Evolutionary conservation across 73 alveolate genomes (phyloP).

Genomic region (Blepharisma japonicum): DNA sequence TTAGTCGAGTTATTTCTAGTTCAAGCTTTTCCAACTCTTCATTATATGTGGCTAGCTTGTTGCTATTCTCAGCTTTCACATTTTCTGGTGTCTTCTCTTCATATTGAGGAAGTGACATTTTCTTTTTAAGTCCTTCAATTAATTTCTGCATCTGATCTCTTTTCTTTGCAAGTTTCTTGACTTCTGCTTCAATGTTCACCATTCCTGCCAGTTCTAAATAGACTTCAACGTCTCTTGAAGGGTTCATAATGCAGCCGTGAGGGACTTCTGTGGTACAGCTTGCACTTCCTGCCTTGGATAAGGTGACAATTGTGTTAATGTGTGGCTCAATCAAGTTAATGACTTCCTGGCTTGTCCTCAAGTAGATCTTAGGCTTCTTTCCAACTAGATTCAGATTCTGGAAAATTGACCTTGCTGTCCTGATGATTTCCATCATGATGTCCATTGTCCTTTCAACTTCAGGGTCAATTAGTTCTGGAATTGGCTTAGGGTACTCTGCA

Average conservation of each 20-base stretch:
- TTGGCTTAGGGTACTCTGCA: constrained; percentile 73
- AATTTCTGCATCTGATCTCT: constrained; percentile 58
- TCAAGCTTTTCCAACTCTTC: constrained; percentile 44
- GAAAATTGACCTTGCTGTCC: constrained; percentile 55
- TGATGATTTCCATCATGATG: constrained; percentile 46
- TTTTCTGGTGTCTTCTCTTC: constrained; percentile 69
- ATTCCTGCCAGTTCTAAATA: constrained; percentile 72
- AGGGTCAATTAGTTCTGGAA: constrained; percentile 49
- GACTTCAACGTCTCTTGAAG: constrained; percentile 51
- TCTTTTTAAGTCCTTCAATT: constrained; percentile 63
- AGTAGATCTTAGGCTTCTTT: constrained; percentile 60
- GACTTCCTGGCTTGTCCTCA: constrained; percentile 49
- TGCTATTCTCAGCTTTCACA: constrained; percentile 56
- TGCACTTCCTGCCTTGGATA: constrained; percentile 30
- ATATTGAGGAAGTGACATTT: constrained; percentile 59
- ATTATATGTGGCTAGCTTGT: constrained; percentile 52
- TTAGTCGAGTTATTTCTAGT: neutral
- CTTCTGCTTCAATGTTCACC: constrained; percentile 70
- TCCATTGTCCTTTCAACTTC: constrained; percentile 56
- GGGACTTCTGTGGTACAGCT: constrained; percentile 54
- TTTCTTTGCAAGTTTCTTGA: constrained; percentile 66
- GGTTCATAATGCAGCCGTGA: constrained; percentile 72
- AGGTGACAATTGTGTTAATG: constrained; percentile 13
- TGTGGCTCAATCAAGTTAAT: constrained; percentile 29
- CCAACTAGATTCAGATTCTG: constrained; percentile 51